These are phyloP conservation scores for Arabidopsis lyrata DNA, from an alignment of 441 rosid species.

Conservation along the genomic window DNA sequence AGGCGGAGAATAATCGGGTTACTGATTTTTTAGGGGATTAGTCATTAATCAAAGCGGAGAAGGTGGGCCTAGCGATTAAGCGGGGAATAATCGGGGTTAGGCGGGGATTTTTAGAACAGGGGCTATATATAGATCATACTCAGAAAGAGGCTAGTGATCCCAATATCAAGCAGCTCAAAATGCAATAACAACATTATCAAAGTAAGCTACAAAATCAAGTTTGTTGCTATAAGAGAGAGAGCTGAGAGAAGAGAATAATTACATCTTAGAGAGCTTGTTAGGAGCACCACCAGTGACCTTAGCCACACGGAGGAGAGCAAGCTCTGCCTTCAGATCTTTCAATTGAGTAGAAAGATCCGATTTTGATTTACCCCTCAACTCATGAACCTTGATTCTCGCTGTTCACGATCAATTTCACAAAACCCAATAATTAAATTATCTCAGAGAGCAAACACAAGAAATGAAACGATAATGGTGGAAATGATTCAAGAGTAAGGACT, in stretches of 20 bases:
- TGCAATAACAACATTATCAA: not conserved
- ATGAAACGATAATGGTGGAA: not conserved
- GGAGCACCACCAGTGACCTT: conserved; percentile 11
- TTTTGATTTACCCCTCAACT: not conserved
- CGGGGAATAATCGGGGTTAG: too few species aligned
- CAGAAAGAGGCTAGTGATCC: not conserved
- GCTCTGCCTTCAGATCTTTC: not conserved
- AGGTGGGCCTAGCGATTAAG: too few species aligned
- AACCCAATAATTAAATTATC: not conserved
- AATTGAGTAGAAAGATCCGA: not conserved
- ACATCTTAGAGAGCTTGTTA: conserved; percentile 1
- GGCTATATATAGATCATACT: not conserved
- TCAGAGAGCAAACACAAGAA: not conserved
- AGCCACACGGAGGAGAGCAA: not conserved
- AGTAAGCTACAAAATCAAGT: not conserved
- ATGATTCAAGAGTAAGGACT: not conserved
- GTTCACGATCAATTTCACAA: not conserved
- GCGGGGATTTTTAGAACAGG: too few species aligned
- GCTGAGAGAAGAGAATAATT: not conserved
- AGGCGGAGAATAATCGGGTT: too few species aligned
- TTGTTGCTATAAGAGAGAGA: not conserved
- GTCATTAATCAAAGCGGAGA: too few species aligned
- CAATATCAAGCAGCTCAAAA: not conserved
- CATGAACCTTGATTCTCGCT: conserved; percentile 9
- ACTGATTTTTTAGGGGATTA: too few species aligned